phyloP scores from a whole-genome alignment of 768 basidiomycete genomes.

The Leccinum disarticulatum region DNA sequence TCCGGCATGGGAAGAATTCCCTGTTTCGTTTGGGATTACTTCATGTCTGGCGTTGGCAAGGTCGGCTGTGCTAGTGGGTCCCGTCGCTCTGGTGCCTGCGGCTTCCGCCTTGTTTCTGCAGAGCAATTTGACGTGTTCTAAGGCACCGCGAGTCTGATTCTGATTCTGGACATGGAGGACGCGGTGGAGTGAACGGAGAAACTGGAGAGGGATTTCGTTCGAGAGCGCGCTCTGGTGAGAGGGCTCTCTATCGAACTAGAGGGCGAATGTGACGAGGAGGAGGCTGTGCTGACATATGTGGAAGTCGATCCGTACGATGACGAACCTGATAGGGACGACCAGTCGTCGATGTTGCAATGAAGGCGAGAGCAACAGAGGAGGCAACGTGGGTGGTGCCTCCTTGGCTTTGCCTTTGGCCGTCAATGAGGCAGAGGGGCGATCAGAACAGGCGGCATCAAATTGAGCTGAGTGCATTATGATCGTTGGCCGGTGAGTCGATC shows the following conservation, averaged over 20 bases:
- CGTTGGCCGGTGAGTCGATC: conserved; percentile 6
- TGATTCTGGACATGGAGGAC: conserved; percentile 2
- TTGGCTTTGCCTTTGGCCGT: conserved; percentile 55
- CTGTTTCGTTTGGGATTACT: conserved; percentile 28
- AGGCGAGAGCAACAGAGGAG: conserved; percentile 62
- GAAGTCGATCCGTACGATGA: conserved; percentile 38
- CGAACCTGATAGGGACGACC: conserved; percentile 35
- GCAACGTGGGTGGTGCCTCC: conserved; percentile 56
- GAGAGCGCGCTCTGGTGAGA: conserved; percentile 38
- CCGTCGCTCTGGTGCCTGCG: background rate
- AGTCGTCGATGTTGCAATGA: conserved; percentile 43
- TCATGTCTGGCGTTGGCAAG: conserved; percentile 12
- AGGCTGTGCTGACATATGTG: conserved; percentile 40
- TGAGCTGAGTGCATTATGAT: conserved; percentile 10
- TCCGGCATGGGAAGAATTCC: conserved; percentile 45
- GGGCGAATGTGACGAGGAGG: conserved; percentile 12
- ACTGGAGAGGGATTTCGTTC: conserved; percentile 58
- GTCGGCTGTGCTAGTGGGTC: conserved; percentile 6
- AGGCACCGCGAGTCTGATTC: no score
- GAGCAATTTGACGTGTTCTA: no score
- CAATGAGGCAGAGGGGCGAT: conserved; percentile 26
- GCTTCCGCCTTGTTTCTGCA: no score
- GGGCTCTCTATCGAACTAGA: conserved; percentile 15
- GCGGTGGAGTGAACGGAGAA: conserved; percentile 47
- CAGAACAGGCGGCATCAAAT: conserved; percentile 4